A percentile compares a stretch with the other conserved stretches of the same genome.
Conservation (phyloP, 106 monocot species). For the Dendrobium catenatum region DNA sequence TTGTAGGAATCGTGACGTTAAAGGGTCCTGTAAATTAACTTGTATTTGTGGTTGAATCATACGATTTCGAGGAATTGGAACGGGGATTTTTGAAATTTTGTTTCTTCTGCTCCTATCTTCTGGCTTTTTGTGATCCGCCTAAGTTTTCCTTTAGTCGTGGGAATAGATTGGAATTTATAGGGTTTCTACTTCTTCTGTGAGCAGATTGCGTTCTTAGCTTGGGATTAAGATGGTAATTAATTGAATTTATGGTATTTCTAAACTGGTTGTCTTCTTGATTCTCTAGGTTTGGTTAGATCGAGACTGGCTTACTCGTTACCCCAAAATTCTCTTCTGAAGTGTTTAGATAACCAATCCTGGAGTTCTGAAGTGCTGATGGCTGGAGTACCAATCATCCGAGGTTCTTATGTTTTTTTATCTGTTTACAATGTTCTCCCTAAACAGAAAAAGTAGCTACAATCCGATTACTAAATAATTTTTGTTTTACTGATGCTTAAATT, state of each 20-base stretch:
- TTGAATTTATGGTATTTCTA: neutral
- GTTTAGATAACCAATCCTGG: too few species aligned
- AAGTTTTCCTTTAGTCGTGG: neutral
- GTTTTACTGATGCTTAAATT: neutral
- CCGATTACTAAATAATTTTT: neutral
- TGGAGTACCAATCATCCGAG: neutral
- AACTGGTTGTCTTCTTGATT: neutral
- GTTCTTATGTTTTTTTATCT: neutral
- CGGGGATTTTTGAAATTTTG: neutral
- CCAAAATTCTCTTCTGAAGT: neutral
- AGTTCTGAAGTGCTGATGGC: neutral
- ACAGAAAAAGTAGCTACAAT: neutral
- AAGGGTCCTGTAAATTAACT: neutral
- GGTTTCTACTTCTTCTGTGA: neutral
- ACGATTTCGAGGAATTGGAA: neutral
- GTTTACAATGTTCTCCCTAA: neutral
- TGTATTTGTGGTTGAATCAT: neutral
- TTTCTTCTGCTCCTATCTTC: neutral
- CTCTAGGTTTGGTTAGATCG: neutral
- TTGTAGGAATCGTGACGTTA: neutral
- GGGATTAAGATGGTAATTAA: neutral
- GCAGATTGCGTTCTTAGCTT: neutral
- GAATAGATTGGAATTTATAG: neutral
- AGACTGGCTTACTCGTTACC: neutral
- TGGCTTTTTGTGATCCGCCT: neutral